A percentile compares a stretch with the other conserved stretches of the same genome.
Conservation (phyloP, 2,329 filamentous ascomycete genomes). For the Didymella glomerata region DNA sequence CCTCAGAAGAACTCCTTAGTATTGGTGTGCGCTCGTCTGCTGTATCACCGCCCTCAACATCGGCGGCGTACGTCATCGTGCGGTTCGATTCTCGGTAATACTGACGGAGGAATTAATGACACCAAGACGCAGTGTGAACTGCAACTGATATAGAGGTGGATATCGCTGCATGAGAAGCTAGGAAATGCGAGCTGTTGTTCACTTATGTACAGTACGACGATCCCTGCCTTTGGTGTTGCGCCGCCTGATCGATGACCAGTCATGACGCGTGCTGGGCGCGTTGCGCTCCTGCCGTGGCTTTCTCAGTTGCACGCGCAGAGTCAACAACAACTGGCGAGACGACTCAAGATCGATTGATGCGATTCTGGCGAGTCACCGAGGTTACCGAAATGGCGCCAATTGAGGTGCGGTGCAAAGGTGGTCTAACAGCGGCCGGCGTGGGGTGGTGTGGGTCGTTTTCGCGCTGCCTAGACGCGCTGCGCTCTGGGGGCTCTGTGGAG, state of each 20-base stretch:
- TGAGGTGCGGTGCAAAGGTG: conserved; percentile 5
- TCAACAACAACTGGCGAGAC: conserved; percentile 6
- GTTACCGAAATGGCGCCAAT: conserved; percentile 1
- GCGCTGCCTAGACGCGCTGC: conserved; percentile 14
- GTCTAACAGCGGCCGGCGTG: conserved; percentile 1
- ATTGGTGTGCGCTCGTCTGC: conserved; percentile 36
- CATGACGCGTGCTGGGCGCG: conserved; percentile 11
- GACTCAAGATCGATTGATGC: not conserved
- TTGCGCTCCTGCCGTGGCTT: conserved; percentile 7
- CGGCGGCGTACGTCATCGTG: conserved; percentile 33
- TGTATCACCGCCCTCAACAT: conserved; percentile 30
- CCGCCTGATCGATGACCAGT: conserved; percentile 21
- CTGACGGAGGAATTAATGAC: not conserved
- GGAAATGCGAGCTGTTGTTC: conserved; percentile 3
- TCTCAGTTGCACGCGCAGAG: conserved; percentile 2
- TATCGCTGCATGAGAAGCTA: conserved; percentile 5
- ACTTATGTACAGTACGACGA: conserved; percentile 11
- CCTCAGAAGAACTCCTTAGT: conserved; percentile 27
- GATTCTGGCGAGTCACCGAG: not conserved
- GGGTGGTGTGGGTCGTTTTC: conserved; percentile 1
- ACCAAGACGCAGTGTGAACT: not conserved
- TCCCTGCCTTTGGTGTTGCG: conserved; percentile 1
- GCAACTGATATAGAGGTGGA: conserved; percentile 10
- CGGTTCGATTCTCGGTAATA: conserved; percentile 15
- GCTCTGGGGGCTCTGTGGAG: conserved; percentile 15